A percentile compares a stretch with the other conserved stretches of the same genome.
Conservation (phyloP, 305 asterid species). For the Withania somnifera region DNA sequence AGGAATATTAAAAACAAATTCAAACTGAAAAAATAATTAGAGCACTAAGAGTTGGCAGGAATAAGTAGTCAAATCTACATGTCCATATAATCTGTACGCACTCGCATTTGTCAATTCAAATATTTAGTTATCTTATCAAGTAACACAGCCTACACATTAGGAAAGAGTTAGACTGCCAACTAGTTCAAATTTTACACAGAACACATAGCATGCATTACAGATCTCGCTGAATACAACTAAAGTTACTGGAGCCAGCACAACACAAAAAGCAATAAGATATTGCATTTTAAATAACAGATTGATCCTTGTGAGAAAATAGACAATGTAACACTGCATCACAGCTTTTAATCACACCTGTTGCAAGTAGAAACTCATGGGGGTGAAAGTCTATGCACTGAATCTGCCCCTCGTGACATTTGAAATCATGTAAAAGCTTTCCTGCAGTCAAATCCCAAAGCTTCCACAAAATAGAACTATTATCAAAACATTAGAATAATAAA, state of each 20-base stretch:
- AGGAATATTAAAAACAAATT: background rate
- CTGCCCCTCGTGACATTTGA: constrained; percentile 92
- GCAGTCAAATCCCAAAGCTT: constrained; percentile 99
- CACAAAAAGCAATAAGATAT: background rate
- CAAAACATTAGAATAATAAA: background rate
- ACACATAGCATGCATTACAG: background rate
- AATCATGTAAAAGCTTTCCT: constrained; percentile 89
- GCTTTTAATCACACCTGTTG: constrained; percentile 62
- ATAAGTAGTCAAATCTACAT: background rate
- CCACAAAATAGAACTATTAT: constrained; percentile 4
- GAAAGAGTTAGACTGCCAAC: background rate
- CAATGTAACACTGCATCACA: background rate
- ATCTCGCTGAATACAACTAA: background rate
- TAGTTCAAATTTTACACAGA: background rate
- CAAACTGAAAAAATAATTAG: background rate
- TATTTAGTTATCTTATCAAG: background rate
- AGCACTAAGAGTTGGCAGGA: background rate
- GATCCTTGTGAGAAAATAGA: background rate
- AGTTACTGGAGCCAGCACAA: background rate
- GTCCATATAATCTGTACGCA: background rate
- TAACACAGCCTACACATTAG: background rate
- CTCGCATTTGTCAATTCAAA: background rate
- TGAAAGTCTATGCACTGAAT: constrained; percentile 92
- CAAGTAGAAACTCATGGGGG: constrained; percentile 91
- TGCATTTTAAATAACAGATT: background rate